Evolutionary conservation across 768 basidiomycete genomes (phyloP), one percentile per base, ranked within the genome.

Genomic region (Lentinula edodes): DNA sequence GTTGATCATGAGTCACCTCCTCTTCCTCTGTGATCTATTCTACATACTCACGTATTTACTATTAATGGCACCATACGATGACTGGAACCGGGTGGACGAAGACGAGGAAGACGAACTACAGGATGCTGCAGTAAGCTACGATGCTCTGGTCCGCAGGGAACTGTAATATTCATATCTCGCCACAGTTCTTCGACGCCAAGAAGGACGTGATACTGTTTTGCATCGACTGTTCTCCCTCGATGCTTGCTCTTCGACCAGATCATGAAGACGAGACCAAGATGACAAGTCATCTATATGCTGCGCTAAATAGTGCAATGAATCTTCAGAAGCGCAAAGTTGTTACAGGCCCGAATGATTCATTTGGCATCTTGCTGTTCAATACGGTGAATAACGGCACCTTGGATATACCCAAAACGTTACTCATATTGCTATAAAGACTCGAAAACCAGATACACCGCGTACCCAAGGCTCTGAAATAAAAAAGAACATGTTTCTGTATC

Each of bases 121-220:
- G 68, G 90, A 91, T 66, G 56, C 70, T 9, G 86, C 87, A 45
- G 89, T 89, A 66, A 61, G 75, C 72, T 42, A 39, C 20, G 39
- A 45, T 42, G n/a, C 13, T 15, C 53, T 35, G 5, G 12, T 51
- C n/a, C 50, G 2, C 34, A 8, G 28, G 23, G 5, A 15, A 13
- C 18, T 10, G 34, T 9, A 36, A 6, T 2, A 58, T n/a, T 45
- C 52, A 57, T 18, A 8, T 51, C 15, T 6, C 10, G n/a, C 59
- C 28, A 50, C 53, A 91, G 90, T 79, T 80, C 62, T 82, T 84
- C 64, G 90, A 92, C 64, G 84, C 85, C 56, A 87, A 88, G 65
- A 83, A 84, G 63, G 94, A 98, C 67, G 91, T 94, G 36, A 89
- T 96, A 51, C 74, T 98, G n/a, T 97, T 98, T 76, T 91, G 90